These are phyloP conservation scores for Hyphodiscus sp. DNA, from an alignment of 2,329 filamentous ascomycete genomes.

Conservation along the genomic window DNA sequence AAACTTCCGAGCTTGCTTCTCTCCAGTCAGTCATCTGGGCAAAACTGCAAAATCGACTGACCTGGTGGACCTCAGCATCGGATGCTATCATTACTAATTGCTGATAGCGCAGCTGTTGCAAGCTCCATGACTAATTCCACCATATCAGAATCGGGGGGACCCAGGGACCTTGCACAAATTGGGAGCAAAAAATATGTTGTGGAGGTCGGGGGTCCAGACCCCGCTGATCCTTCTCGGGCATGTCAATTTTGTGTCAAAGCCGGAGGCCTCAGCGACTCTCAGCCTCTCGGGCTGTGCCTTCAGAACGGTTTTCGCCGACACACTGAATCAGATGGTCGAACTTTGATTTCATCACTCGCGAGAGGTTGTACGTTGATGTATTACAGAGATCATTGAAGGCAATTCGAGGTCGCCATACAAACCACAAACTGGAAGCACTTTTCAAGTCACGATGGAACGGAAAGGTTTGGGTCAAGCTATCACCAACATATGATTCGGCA, in stretches of 20 bases:
- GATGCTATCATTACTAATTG: neutral
- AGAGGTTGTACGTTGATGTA: slow-evolving; percentile 4
- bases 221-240: slow-evolving; percentile 5
- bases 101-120: neutral
- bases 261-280: neutral
- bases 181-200: neutral
- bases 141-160: no score
- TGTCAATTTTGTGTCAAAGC: neutral
- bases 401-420: neutral
- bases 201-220: slow-evolving; percentile 1
- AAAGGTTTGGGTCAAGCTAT: neutral
- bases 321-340: slow-evolving; percentile 2
- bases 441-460: neutral
- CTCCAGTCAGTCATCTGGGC: no score
- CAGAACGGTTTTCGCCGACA: neutral
- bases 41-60: neutral
- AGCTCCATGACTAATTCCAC: no score
- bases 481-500: neutral
- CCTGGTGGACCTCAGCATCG: neutral
- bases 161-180: neutral
- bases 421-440: neutral
- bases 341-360: slow-evolving; percentile 2
- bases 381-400: slow-evolving; percentile 1
- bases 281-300: neutral
- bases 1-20: neutral